These are phyloP conservation scores for Kwoniella sp. DNA, from an alignment of 768 basidiomycete species.

Conservation along the genomic window DNA sequence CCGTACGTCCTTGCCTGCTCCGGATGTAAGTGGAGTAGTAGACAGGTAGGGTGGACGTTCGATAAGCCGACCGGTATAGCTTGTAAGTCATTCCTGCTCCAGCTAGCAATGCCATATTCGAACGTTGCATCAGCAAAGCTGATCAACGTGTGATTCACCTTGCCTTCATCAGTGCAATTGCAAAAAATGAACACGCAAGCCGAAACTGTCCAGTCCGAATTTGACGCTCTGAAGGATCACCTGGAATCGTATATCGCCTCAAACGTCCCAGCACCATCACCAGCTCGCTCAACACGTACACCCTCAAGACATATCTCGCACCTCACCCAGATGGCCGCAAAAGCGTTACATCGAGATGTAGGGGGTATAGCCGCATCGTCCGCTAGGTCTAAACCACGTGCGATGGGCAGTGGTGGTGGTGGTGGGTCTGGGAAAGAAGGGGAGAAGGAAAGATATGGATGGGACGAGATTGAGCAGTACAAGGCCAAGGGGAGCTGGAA, in stretches of 20 bases:
- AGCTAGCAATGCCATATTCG: no score
- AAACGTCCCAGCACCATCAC: constrained; percentile 25
- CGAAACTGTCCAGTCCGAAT: constrained; percentile 73
- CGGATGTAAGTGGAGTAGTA: constrained; percentile 92
- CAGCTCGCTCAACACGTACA: constrained; percentile 15
- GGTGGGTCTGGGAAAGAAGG: neutral
- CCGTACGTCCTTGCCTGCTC: constrained; percentile 91
- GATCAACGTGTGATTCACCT: neutral
- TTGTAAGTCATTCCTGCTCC: constrained; percentile 60
- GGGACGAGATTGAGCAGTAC: constrained; percentile 51
- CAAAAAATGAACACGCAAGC: constrained; percentile 84
- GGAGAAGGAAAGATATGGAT: constrained; percentile 25
- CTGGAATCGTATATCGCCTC: constrained; percentile 88
- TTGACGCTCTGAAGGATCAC: constrained; percentile 92
- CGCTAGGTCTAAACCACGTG: constrained; percentile 10
- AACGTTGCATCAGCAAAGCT: no score
- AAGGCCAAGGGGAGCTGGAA: constrained; percentile 43
- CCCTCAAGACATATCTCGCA: constrained; percentile 55
- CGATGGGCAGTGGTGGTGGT: neutral
- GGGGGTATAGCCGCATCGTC: constrained; percentile 45
- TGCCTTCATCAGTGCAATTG: constrained; percentile 68
- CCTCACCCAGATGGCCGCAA: constrained; percentile 74
- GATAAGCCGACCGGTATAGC: constrained; percentile 96
- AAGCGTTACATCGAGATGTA: constrained; percentile 80
- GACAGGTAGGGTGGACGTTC: constrained; percentile 85